phyloP scores from a whole-genome alignment of 2,329 filamentous ascomycete genomes.

The Fusarium setosum region DNA sequence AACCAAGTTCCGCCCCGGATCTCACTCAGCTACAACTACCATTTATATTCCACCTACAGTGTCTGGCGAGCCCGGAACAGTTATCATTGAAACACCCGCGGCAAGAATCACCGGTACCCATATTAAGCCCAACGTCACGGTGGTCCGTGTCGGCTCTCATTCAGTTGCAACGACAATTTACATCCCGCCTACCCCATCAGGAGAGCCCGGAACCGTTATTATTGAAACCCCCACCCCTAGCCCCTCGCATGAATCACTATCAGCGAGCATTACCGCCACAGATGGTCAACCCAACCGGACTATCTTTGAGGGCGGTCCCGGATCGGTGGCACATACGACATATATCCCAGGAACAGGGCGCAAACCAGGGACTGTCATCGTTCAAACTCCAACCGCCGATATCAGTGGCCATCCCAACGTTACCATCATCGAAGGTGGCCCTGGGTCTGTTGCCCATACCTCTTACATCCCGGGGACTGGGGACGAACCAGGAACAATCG shows the following conservation, averaged over 20 bases:
- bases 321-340: not conserved
- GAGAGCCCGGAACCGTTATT: not conserved
- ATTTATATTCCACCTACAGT: not conserved
- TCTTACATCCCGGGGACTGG: not conserved
- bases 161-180: not conserved
- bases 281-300: not conserved
- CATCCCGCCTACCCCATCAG: not conserved
- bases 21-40: not conserved
- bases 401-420: not conserved
- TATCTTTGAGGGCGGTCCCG: not conserved
- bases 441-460: not conserved
- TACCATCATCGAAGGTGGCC: not conserved
- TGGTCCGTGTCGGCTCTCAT: not conserved
- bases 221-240: not conserved
- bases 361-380: not conserved
- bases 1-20: not conserved
- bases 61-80: not conserved
- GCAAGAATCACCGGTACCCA: too few species aligned
- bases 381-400: not conserved
- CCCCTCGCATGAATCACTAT: too few species aligned
- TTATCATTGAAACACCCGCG: not conserved
- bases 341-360: not conserved
- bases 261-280: too few species aligned
- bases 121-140: not conserved
- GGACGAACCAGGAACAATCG: conserved; percentile 7